phyloP scores from a whole-genome alignment of 257 asterid genomes.

The Mentha longifolia region DNA sequence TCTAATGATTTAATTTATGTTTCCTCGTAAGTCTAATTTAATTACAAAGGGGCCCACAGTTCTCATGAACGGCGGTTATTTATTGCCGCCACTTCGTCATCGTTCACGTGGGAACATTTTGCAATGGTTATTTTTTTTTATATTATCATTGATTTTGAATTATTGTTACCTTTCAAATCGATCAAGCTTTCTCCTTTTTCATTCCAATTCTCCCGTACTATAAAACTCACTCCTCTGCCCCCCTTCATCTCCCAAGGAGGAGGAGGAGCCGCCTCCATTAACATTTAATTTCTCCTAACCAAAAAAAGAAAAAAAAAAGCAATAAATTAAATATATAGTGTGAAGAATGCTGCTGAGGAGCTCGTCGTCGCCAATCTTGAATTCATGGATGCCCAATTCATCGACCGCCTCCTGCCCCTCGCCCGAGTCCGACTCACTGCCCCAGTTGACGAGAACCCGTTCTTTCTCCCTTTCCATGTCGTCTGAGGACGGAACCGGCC shows the following conservation, averaged over 20 bases:
- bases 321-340: neutral
- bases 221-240: no score
- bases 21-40: no score
- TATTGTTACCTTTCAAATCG: no score
- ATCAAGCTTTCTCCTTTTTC: neutral
- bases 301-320: neutral
- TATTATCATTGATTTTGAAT: no score
- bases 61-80: no score
- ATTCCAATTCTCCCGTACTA: neutral
- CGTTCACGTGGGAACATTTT: no score
- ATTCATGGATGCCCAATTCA: constrained; percentile 56
- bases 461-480: constrained; percentile 48
- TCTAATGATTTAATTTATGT: no score
- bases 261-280: neutral
- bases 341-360: constrained; percentile 55
- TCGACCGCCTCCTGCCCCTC: constrained; percentile 41
- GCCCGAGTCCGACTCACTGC: constrained; percentile 54
- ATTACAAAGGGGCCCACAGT: no score
- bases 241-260: neutral
- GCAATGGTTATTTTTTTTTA: no score
- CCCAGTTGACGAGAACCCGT: constrained; percentile 51
- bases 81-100: no score
- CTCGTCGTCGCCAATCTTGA: constrained; percentile 64
- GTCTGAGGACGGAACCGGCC: constrained; percentile 38
- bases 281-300: neutral